These are phyloP conservation scores for Xylaria sp. DNA, from an alignment of 2,329 filamentous ascomycete species.

Conservation along the genomic window DNA sequence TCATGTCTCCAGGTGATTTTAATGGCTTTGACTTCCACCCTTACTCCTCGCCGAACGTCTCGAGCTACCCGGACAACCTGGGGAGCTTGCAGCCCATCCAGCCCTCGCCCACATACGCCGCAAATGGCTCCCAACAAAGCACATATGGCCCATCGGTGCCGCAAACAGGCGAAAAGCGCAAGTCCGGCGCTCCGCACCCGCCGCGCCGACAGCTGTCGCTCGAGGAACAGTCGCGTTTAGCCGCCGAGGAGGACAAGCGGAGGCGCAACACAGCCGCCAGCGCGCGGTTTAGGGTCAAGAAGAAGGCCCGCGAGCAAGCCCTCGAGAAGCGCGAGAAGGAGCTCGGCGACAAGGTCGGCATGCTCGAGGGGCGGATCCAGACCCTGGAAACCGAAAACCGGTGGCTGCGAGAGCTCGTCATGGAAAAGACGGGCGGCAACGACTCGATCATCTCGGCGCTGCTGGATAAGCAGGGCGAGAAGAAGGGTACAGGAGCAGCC, in stretches of 20 bases:
- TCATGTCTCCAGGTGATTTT: slow-evolving; percentile 60
- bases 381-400: slow-evolving; percentile 60
- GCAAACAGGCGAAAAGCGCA: slow-evolving; percentile 47
- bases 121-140: slow-evolving; percentile 43
- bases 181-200: slow-evolving; percentile 46
- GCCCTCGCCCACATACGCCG: slow-evolving; percentile 51
- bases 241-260: slow-evolving; percentile 88
- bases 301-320: slow-evolving; percentile 91
- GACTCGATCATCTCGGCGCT: slow-evolving; percentile 54
- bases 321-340: slow-evolving; percentile 82
- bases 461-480: slow-evolving; percentile 52
- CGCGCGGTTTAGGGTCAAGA: slow-evolving; percentile 89
- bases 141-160: slow-evolving; percentile 36
- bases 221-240: slow-evolving; percentile 71
- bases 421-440: slow-evolving; percentile 75
- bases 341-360: slow-evolving; percentile 76
- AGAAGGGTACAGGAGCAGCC: slow-evolving; percentile 32
- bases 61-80: slow-evolving; percentile 47
- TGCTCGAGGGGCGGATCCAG: slow-evolving; percentile 71
- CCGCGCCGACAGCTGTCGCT: slow-evolving; percentile 54
- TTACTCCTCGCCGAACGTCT: slow-evolving; percentile 55
- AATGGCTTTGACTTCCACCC: slow-evolving; percentile 58
- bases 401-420: slow-evolving; percentile 64
- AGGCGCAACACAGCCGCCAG: slow-evolving; percentile 87
- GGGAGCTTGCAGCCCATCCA: slow-evolving; percentile 54